These are phyloP conservation scores for Plasmodium ovale DNA, from an alignment of 169 alveolate genomes.

Conservation along the genomic window DNA sequence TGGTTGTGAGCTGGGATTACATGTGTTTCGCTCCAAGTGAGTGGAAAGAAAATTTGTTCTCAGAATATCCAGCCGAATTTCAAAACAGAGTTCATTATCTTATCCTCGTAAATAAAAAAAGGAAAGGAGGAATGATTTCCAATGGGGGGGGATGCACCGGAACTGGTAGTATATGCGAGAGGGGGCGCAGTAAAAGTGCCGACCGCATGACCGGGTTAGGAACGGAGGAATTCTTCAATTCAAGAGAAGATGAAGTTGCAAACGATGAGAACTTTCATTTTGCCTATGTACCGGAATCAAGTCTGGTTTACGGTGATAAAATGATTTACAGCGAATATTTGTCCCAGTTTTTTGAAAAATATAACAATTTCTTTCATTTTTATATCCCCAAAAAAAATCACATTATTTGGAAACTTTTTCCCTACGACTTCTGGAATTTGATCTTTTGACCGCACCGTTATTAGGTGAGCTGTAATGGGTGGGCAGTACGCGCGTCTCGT, in stretches of 20 bases:
- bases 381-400: conserved; percentile 77
- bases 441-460: too few relatives aligned
- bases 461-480: too few relatives aligned
- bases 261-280: conserved; percentile 48
- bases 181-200: too few relatives aligned
- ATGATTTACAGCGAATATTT: conserved; percentile 68
- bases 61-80: conserved; percentile 54
- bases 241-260: not conserved
- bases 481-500: too few relatives aligned
- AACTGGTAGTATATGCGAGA: not conserved
- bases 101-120: conserved; percentile 38
- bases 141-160: too few relatives aligned
- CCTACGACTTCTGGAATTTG: conserved; percentile 70
- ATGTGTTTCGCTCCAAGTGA: conserved; percentile 58
- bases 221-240: not conserved
- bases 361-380: conserved; percentile 68
- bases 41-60: conserved; percentile 59
- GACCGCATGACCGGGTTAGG: not conserved
- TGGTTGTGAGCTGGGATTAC: conserved; percentile 74
- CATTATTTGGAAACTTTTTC: conserved; percentile 73
- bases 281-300: conserved; percentile 76
- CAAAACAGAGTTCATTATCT: conserved; percentile 66
- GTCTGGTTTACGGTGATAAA: conserved; percentile 65
- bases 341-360: conserved; percentile 68
- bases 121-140: not conserved